Percentiles rank a stretch among this genome's conserved stretches.
phyloP scores from a whole-genome alignment of 257 asterid species.

The Osmanthus fragrans region DNA sequence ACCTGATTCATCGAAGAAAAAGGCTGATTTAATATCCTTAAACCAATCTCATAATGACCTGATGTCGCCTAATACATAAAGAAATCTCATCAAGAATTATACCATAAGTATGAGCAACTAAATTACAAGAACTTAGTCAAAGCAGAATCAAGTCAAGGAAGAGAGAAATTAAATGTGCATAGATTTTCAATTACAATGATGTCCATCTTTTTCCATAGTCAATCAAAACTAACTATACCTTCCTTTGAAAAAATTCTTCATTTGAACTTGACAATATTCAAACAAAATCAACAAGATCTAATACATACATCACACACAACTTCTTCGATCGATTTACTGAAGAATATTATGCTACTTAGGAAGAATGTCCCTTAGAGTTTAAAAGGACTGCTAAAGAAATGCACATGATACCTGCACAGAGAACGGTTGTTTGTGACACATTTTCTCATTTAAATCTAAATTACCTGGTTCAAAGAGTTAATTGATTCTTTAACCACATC shows the following conservation, averaged over 20 bases:
- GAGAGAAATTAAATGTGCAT: too few relatives aligned
- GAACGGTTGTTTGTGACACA: slow-evolving; percentile 15
- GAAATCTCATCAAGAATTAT: too few relatives aligned
- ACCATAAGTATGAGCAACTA: too few relatives aligned
- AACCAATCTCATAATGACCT: too few relatives aligned
- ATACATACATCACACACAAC: slow-evolving; percentile 3
- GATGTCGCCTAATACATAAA: too few relatives aligned
- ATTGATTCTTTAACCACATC: slow-evolving; percentile 87
- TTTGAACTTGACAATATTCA: background rate
- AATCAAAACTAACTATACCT: background rate
- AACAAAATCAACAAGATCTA: slow-evolving; percentile 1
- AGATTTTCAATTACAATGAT: too few relatives aligned
- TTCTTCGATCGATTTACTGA: background rate
- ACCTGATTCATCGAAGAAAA: too few relatives aligned
- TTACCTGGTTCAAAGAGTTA: slow-evolving; percentile 85
- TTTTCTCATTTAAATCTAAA: background rate
- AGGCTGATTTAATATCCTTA: too few relatives aligned
- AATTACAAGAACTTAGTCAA: too few relatives aligned
- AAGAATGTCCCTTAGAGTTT: slow-evolving; percentile 12
- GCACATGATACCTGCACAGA: background rate
- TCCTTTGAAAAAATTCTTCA: background rate
- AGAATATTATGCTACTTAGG: slow-evolving; percentile 16
- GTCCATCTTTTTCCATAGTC: background rate
- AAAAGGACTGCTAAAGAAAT: background rate
- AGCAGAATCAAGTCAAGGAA: too few relatives aligned